A percentile compares a stretch with the other conserved stretches of the same genome.
Conservation (phyloP, 2,329 filamentous ascomycete genomes). For the Ustulina deusta region DNA sequence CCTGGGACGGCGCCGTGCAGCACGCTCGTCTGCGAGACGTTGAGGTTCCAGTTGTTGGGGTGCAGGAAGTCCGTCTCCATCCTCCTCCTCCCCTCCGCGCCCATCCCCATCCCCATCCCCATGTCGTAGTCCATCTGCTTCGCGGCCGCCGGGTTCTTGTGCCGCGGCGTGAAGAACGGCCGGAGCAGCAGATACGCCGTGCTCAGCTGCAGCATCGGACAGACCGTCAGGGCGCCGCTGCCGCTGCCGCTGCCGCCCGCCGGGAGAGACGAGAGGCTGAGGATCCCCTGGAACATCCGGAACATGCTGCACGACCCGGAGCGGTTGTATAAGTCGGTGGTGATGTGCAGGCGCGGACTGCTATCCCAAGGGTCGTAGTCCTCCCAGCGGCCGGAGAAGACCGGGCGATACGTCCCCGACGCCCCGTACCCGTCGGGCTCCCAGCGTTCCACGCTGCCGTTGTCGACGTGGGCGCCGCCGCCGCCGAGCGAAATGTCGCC, state of each 20-base stretch:
- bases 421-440: conserved; percentile 75
- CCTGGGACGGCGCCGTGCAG: conserved; percentile 78
- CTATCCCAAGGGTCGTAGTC: conserved; percentile 85
- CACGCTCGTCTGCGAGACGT: conserved; percentile 60
- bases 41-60: conserved; percentile 70
- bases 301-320: conserved; percentile 86
- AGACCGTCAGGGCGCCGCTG: conserved; percentile 83
- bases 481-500: conserved; percentile 76
- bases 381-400: conserved; percentile 84
- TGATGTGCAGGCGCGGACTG: conserved; percentile 73
- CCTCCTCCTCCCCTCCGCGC: not conserved
- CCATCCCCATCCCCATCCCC: conserved; percentile 18
- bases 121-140: conserved; percentile 17
- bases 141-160: conserved; percentile 54
- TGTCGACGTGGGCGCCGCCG: conserved; percentile 79
- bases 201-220: conserved; percentile 79
- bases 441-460: conserved; percentile 82
- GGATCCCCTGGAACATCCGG: conserved; percentile 91
- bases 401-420: conserved; percentile 75
- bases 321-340: conserved; percentile 83
- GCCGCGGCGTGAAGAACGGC: conserved; percentile 78
- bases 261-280: conserved; percentile 77
- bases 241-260: conserved; percentile 81
- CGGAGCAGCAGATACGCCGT: conserved; percentile 85
- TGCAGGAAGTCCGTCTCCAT: conserved; percentile 60